phyloP scores from a whole-genome alignment of 2,329 filamentous ascomycete genomes.

The Coccinonectria pachysandricola region DNA sequence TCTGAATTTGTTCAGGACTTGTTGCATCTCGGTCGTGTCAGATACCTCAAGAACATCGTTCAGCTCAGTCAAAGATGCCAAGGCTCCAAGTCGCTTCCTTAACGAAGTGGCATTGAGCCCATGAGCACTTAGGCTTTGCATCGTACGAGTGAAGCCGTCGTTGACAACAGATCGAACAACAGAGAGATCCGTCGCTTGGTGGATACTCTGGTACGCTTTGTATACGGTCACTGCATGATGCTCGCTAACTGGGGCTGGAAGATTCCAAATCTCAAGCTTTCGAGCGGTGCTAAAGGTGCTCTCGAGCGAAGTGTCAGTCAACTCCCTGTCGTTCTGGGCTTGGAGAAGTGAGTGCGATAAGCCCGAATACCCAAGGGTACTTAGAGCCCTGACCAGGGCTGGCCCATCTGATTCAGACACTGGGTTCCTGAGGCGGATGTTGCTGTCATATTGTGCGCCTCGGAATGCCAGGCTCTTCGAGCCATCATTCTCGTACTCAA shows the following conservation, averaged over 20 bases:
- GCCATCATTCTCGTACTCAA: conserved; percentile 85
- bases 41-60: conserved; percentile 62
- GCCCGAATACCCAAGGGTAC: conserved; percentile 72
- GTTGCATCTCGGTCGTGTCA: conserved; percentile 49
- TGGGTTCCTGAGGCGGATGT: conserved; percentile 53
- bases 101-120: conserved; percentile 41
- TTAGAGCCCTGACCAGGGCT: conserved; percentile 66
- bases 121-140: conserved; percentile 43
- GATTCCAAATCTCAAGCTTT: conserved; percentile 83
- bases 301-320: conserved; percentile 50
- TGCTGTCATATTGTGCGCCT: conserved; percentile 81
- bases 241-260: conserved; percentile 58
- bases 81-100: conserved; percentile 45
- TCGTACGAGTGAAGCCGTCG: conserved; percentile 49
- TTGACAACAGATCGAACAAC: conserved; percentile 50
- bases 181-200: conserved; percentile 49
- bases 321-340: conserved; percentile 50
- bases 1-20: conserved; percentile 53
- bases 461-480: conserved; percentile 82
- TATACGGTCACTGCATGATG: conserved; percentile 64
- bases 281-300: conserved; percentile 71
- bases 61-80: conserved; percentile 71
- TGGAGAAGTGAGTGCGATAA: conserved; percentile 72
- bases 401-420: conserved; percentile 49
- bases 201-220: conserved; percentile 68